These are phyloP conservation scores for Metschnikowia arizonensis DNA, from an alignment of 805 yeast genomes.

Conservation along the genomic window DNA sequence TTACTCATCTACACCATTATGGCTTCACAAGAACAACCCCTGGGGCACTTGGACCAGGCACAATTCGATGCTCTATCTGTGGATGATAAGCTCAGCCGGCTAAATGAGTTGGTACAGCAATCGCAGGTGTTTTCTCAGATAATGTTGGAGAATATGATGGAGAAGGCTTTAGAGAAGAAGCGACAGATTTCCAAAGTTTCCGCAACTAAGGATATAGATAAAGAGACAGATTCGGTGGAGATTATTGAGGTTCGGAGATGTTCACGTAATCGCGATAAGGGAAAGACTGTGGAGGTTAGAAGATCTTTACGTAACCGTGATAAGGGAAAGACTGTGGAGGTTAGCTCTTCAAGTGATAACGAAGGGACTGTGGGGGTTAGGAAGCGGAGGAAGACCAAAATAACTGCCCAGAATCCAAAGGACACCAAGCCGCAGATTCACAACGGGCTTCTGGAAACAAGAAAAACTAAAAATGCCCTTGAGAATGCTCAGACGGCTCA, in stretches of 20 bases:
- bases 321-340: too few relatives aligned
- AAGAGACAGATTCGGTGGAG: background rate
- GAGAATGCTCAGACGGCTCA: slow-evolving; percentile 24
- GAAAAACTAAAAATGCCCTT: slow-evolving; percentile 21
- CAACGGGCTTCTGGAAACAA: slow-evolving; percentile 9
- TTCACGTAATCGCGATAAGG: background rate
- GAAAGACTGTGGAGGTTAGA: too few relatives aligned
- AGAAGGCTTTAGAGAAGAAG: slow-evolving; percentile 35
- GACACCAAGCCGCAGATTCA: too few relatives aligned
- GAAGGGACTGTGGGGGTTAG: too few relatives aligned
- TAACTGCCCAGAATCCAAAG: too few relatives aligned
- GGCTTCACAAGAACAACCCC: background rate
- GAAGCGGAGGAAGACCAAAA: too few relatives aligned
- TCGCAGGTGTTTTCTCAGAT: slow-evolving; percentile 85
- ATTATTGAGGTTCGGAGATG: background rate
- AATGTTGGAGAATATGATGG: slow-evolving; percentile 72
- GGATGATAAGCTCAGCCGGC: slow-evolving; percentile 58
- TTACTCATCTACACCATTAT: background rate
- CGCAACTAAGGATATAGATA: too few relatives aligned
- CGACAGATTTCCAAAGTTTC: too few relatives aligned
- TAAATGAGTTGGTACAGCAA: slow-evolving; percentile 75
- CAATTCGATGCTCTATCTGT: slow-evolving; percentile 45
- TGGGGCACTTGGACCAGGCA: slow-evolving; percentile 20
- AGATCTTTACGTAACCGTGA: too few relatives aligned
- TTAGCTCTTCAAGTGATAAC: too few relatives aligned